phyloP scores from a whole-genome alignment of 306 rosid genomes.

The Malus sylvestris region DNA sequence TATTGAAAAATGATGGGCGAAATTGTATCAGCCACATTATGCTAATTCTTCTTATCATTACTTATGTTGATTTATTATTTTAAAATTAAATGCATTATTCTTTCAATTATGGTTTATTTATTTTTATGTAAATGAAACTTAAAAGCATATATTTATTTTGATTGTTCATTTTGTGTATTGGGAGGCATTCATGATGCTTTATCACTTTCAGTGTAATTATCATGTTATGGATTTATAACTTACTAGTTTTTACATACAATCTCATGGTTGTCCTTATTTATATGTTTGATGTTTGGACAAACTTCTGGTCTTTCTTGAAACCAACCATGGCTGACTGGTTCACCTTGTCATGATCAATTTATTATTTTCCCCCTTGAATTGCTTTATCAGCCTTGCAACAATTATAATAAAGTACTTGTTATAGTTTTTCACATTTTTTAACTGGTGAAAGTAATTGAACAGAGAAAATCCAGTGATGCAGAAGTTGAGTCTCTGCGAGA shows the following conservation, averaged over 20 bases:
- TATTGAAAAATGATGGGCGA: neutral
- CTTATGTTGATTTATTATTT: neutral
- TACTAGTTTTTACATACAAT: neutral
- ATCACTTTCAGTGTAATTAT: neutral
- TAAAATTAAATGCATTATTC: neutral
- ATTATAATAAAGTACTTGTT: neutral
- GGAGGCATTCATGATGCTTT: neutral
- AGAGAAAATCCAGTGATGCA: conserved; percentile 93
- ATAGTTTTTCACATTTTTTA: conserved; percentile 5
- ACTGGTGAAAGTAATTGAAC: conserved; percentile 38
- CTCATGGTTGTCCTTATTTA: neutral
- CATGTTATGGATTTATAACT: neutral
- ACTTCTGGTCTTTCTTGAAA: neutral
- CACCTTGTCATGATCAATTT: neutral
- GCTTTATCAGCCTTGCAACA: neutral
- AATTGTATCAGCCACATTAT: neutral
- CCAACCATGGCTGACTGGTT: neutral
- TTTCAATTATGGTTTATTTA: neutral
- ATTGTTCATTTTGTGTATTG: neutral
- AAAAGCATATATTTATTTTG: neutral
- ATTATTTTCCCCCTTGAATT: neutral
- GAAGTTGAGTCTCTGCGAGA: conserved; percentile 94
- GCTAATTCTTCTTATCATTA: neutral
- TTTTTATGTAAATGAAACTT: neutral
- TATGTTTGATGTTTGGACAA: neutral